A percentile compares a stretch with the other conserved stretches of the same genome.
These are phyloP conservation scores for Musa schizocarpa DNA, from an alignment of 176 grass and related monocot genomes.

Conservation along the genomic window DNA sequence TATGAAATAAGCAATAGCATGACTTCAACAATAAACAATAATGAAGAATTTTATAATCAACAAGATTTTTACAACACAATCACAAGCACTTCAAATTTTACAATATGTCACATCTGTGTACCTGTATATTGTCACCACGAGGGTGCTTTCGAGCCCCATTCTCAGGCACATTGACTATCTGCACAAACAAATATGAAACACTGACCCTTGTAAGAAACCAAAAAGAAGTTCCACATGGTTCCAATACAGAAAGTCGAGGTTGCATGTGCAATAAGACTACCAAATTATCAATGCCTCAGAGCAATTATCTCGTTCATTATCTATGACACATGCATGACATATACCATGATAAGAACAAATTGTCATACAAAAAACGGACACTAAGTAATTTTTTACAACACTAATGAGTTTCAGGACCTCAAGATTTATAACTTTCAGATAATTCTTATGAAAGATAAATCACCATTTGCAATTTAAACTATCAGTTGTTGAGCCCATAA, in stretches of 20 bases:
- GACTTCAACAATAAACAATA: neutral
- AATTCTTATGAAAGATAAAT: no score
- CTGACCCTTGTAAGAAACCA: slow-evolving; percentile 19
- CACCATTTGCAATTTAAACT: no score
- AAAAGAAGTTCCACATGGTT: neutral
- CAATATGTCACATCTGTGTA: slow-evolving; percentile 16
- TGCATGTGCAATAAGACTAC: neutral
- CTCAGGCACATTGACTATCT: slow-evolving; percentile 71
- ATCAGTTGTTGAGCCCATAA: no score
- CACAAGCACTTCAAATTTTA: neutral
- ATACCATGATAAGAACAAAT: no score
- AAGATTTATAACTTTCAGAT: no score
- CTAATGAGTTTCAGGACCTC: no score
- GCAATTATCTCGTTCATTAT: no score
- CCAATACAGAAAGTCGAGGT: neutral
- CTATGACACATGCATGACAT: no score
- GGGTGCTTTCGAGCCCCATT: slow-evolving; percentile 58
- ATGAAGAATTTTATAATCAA: neutral
- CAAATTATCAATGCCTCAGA: no score
- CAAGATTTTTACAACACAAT: neutral
- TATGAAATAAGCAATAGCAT: neutral
- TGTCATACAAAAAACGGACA: no score
- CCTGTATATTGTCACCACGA: slow-evolving; percentile 64
- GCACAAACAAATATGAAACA: slow-evolving; percentile 23
- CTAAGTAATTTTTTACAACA: no score